Percentiles rank a stretch among this genome's conserved stretches.
Evolutionary conservation across 805 yeast genomes (phyloP).

Genomic region (Zygosaccharomyces kombuchaensis): DNA sequence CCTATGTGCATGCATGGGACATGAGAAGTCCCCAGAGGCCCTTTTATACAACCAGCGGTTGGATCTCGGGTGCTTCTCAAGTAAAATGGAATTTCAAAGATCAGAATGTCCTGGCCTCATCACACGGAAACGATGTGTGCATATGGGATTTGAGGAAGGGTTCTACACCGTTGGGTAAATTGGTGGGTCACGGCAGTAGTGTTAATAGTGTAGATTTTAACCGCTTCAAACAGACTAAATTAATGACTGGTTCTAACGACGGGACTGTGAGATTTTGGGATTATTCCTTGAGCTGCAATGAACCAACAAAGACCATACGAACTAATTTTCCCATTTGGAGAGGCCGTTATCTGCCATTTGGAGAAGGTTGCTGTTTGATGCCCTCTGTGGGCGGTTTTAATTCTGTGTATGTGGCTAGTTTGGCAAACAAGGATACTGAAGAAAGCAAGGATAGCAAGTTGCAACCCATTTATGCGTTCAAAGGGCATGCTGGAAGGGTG

Average conservation of each 20-base stretch:
- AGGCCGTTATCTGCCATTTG: conserved; percentile 86
- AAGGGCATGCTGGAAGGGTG: conserved; percentile 81
- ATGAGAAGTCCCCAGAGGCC: conserved; percentile 75
- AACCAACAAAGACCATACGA: conserved; percentile 54
- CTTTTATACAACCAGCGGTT: conserved; percentile 77
- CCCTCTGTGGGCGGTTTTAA: conserved; percentile 83
- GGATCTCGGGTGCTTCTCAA: conserved; percentile 92
- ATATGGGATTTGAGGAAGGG: conserved; percentile 90
- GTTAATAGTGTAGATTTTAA: conserved; percentile 88
- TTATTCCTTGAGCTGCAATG: conserved; percentile 38
- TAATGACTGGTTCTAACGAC: conserved; percentile 86
- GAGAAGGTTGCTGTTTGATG: conserved; percentile 81
- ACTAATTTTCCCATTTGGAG: conserved; percentile 86
- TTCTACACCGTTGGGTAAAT: conserved; percentile 61
- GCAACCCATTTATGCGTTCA: conserved; percentile 56
- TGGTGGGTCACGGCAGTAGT: conserved; percentile 77
- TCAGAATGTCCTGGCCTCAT: conserved; percentile 72
- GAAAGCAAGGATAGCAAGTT: conserved; percentile 36
- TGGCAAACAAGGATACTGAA: conserved; percentile 12
- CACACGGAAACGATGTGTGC: conserved; percentile 76
- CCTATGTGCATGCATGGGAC: conserved; percentile 88
- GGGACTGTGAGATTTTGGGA: conserved; percentile 82
- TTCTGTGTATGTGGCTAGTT: conserved; percentile 37
- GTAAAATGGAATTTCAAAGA: conserved; percentile 87
- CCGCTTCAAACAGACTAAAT: conserved; percentile 49